phyloP scores from a whole-genome alignment of 306 rosid species.

The Vigna nakashimae region DNA sequence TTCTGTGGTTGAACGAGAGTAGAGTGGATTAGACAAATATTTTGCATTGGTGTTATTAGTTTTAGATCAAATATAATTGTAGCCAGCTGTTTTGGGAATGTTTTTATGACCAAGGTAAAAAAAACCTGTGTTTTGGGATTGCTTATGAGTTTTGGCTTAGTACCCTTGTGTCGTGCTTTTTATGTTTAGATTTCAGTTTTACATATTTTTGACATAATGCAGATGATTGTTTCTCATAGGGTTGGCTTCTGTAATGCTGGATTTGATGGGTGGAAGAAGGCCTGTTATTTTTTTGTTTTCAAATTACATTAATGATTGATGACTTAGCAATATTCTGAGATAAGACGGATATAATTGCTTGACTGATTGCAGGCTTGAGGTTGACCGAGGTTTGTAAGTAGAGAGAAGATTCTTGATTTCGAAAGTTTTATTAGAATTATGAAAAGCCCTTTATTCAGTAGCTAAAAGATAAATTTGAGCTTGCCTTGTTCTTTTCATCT shows the following conservation, averaged over 20 bases:
- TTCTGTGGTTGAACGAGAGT: constrained; percentile 34
- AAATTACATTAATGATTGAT: constrained; percentile 25
- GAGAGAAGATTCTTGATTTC: constrained; percentile 19
- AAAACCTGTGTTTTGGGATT: background rate
- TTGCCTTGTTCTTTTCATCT: constrained; percentile 1
- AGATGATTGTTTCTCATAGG: too few species aligned
- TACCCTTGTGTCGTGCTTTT: too few species aligned
- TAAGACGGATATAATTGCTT: constrained; percentile 21
- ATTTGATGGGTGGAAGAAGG: constrained; percentile 31
- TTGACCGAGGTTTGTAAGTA: constrained; percentile 29
- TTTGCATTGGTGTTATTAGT: constrained; percentile 23
- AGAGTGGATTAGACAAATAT: constrained; percentile 17
- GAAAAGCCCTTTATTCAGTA: constrained; percentile 7
- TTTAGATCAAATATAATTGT: background rate
- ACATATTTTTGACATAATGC: too few species aligned
- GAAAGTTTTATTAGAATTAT: constrained; percentile 10
- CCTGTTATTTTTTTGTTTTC: constrained; percentile 18
- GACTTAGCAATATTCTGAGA: constrained; percentile 23
- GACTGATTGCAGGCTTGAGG: constrained; percentile 20
- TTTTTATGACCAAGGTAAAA: background rate
- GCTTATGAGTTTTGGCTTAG: too few species aligned
- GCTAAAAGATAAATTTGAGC: constrained; percentile 12
- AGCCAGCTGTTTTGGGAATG: background rate
- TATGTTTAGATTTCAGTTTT: too few species aligned
- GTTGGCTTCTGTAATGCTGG: constrained; percentile 18